Evolutionary conservation across 805 yeast genomes (phyloP), one percentile per base, ranked within the genome.

Genomic region (Saturnispora sanitii): DNA sequence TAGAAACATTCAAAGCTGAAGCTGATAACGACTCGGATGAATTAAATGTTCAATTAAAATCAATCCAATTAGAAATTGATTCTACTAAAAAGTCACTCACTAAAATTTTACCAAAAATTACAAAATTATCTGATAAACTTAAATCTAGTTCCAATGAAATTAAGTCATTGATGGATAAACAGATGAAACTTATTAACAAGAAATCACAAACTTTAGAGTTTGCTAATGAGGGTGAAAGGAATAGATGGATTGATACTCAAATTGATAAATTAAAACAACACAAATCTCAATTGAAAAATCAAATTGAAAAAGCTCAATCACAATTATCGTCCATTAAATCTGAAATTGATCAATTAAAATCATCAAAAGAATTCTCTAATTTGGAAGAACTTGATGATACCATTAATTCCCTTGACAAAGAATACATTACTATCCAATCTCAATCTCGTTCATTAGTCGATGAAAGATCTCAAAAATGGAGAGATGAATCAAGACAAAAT

Each of bases 381-480:
- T 47, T 54, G 6, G 52, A 55, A 4, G 63, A 63, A 40, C 41
- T 66, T 15, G 51, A 62, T 13, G 55, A 56, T 6, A 40, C 38
- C 16, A 32, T 48, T 9, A 8, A 16, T 8, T 12, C 27, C n/a
- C 5, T 63, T 2, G 59, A 61, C 21, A 32, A 42, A 0, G 55
- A 58, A 17, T 28, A 38, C 16, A 16, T 48, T 1, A 37, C 41
- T 0, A 49, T 71, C 17, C 77, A 70, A 49, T 44, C 52, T 3
- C 51, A 66, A 19, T 68, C 75, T 36, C 57, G 64, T 17, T 58
- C 54, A 2, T 65, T 75, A 21, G 67, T 73, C 11, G 95, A 86
- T 51, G 69, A 75, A 45, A 72, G 94, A 50, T 86, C 82, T 53
- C 61, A 60, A 7, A 60, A 80, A 9, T 85, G 95, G 94, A 73